A percentile compares a stretch with the other conserved stretches of the same genome.
These are phyloP conservation scores for Termitomyces bulborhizus DNA, from an alignment of 768 basidiomycete species.

Conservation along the genomic window DNA sequence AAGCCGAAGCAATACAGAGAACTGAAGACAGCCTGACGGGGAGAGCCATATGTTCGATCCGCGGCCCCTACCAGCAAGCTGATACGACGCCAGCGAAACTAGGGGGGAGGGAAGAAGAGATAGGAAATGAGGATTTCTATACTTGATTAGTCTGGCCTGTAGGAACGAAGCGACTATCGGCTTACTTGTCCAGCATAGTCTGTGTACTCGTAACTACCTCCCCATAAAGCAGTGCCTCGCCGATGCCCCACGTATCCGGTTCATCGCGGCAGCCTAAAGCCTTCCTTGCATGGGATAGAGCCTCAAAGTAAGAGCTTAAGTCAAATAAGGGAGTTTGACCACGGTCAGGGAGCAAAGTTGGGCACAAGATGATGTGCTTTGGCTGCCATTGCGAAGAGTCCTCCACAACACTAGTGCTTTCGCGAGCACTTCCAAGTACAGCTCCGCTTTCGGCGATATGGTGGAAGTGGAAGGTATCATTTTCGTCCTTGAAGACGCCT, in stretches of 20 bases:
- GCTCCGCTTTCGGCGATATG: slow-evolving; percentile 24
- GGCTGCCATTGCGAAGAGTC: slow-evolving; percentile 34
- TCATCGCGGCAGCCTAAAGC: slow-evolving; percentile 18
- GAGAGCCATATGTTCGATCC: slow-evolving; percentile 92
- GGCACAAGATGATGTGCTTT: slow-evolving; percentile 50
- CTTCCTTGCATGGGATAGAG: slow-evolving; percentile 32
- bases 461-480: slow-evolving; percentile 68
- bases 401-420: slow-evolving; percentile 12
- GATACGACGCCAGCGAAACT: slow-evolving; percentile 80
- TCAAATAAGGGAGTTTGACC: slow-evolving; percentile 73
- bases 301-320: slow-evolving; percentile 50
- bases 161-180: background rate
- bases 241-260: slow-evolving; percentile 45
- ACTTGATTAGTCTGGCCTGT: background rate
- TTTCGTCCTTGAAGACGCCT: slow-evolving; percentile 49
- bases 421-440: slow-evolving; percentile 24
- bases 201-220: slow-evolving; percentile 93
- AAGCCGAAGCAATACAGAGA: slow-evolving; percentile 69
- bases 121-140: slow-evolving; percentile 74
- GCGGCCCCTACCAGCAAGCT: slow-evolving; percentile 83
- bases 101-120: slow-evolving; percentile 66
- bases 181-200: slow-evolving; percentile 88
- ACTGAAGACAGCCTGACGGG: slow-evolving; percentile 81
- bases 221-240: slow-evolving; percentile 78
- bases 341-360: slow-evolving; percentile 40